These are phyloP conservation scores for Hypoxylon sp. DNA, from an alignment of 2,329 filamentous ascomycete genomes.

Conservation along the genomic window DNA sequence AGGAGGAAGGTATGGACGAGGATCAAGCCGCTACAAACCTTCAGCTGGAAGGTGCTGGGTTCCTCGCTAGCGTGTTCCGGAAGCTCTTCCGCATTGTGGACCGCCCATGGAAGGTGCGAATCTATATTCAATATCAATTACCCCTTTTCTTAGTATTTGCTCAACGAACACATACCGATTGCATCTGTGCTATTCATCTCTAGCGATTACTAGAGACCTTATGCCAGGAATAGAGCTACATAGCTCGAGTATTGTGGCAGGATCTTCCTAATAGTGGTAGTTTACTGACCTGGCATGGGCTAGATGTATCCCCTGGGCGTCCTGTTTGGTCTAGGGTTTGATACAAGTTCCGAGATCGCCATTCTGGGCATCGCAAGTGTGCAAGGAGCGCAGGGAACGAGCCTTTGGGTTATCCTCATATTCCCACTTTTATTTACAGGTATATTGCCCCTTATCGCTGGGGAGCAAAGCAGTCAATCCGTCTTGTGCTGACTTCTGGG, in stretches of 20 bases:
- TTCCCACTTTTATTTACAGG: conserved; percentile 92
- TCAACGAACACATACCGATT: background rate
- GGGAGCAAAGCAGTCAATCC: background rate
- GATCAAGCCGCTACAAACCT: conserved; percentile 65
- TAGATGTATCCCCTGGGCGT: conserved; percentile 69
- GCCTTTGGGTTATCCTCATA: conserved; percentile 93
- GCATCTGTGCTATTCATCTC: background rate
- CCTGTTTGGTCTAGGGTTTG: conserved; percentile 92
- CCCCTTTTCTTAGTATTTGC: background rate
- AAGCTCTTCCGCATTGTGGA: conserved; percentile 82
- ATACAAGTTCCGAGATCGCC: conserved; percentile 94
- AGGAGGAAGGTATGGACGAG: conserved; percentile 49
- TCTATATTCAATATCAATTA: conserved; percentile 62
- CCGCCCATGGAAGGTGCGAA: conserved; percentile 79
- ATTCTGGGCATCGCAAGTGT: conserved; percentile 91
- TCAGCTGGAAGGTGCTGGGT: conserved; percentile 82
- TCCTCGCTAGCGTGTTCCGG: conserved; percentile 79
- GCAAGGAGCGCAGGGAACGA: conserved; percentile 86
- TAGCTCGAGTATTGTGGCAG: no score
- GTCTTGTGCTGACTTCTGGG: conserved; percentile 1
- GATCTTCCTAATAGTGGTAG: background rate
- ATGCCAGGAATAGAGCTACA: no score
- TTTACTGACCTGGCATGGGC: background rate
- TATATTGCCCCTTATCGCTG: conserved; percentile 55
- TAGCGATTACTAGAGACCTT: background rate